Evolutionary conservation across 129 eudicot genomes (phyloP), one percentile per base, ranked within the genome.

Genomic region (Ambrosia trifida): DNA sequence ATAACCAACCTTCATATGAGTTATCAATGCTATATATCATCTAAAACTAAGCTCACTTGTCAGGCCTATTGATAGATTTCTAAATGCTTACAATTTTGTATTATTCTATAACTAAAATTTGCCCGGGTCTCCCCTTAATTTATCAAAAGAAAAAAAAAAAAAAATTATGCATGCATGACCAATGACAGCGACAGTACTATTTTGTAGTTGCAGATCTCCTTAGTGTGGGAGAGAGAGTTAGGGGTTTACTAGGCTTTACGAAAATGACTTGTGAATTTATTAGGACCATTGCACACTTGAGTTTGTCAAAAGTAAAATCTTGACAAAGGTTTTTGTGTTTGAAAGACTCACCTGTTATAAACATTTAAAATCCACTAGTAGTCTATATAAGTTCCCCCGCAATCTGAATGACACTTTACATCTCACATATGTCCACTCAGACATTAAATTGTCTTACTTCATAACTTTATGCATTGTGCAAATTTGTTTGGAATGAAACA

Each of bases 401-500:
- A 76, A 66, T 66, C 31, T 76, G 68, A 56, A 67, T 76, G 80
- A 67, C 69, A 68, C 69, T 76, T 58, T 44, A 58, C 80, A 57
- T 68, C 65, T 57, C 66, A 68, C 66, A 36, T 73, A 58, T 38
- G 73, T 64, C 63, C 74, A 56, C 14, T 65, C 81, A 63, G 43
- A 76, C 69, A 33, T 68, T 32, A 68, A 57, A 45, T 68, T 76
- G 80, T 76, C 80, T 67, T 80, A 76, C 75, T 72, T 47, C 75
- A 30, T 60, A 68, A 79, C 88, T 70, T 84, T 79, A 69, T 81
- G 80, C 76, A 68, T 68, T 69, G 79, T 81, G 62, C 75, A 31
- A 38, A 68, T 84, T 81, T 79, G 81, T 79, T 75, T 81, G 72
- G 78, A 76, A 72, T 76, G 82, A 79, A 74, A 84, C 94, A 87